Percentiles rank a stretch among this genome's conserved stretches.
These are phyloP conservation scores for Penicillium tannophilum DNA, from an alignment of 495 filamentous ascomycete species.

Conservation along the genomic window DNA sequence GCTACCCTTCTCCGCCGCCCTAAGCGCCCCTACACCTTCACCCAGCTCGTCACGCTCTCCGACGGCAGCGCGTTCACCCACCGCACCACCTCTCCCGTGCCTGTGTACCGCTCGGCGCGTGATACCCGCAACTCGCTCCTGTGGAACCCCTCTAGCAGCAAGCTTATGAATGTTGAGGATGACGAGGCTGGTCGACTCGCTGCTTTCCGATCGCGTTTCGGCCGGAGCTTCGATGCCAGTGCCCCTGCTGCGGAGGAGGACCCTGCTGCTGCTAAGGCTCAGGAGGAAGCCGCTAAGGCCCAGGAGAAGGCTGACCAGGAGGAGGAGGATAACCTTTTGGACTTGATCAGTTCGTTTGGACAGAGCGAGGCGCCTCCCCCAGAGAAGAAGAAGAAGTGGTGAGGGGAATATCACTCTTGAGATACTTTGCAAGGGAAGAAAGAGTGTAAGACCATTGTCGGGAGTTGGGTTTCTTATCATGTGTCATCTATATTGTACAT, in stretches of 20 bases:
- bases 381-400: constrained; percentile 39
- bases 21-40: constrained; percentile 92
- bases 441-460: constrained; percentile 12
- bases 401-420: neutral
- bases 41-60: constrained; percentile 90
- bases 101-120: constrained; percentile 74
- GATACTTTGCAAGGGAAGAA: neutral
- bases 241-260: constrained; percentile 28
- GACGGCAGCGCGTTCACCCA: constrained; percentile 86
- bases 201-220: constrained; percentile 83
- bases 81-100: constrained; percentile 82
- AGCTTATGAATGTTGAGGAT: constrained; percentile 83
- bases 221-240: constrained; percentile 75
- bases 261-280: constrained; percentile 33
- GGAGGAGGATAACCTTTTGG: constrained; percentile 62
- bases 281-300: constrained; percentile 34
- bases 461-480: constrained; percentile 27
- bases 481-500: constrained; percentile 29
- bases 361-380: constrained; percentile 37
- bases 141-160: constrained; percentile 83
- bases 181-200: constrained; percentile 92
- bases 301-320: constrained; percentile 39
- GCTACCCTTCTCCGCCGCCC: constrained; percentile 88
- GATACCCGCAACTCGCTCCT: constrained; percentile 85
- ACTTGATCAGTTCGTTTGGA: constrained; percentile 70